phyloP scores from a whole-genome alignment of 2,329 filamentous ascomycete genomes.

The Venturiaceae sp. region DNA sequence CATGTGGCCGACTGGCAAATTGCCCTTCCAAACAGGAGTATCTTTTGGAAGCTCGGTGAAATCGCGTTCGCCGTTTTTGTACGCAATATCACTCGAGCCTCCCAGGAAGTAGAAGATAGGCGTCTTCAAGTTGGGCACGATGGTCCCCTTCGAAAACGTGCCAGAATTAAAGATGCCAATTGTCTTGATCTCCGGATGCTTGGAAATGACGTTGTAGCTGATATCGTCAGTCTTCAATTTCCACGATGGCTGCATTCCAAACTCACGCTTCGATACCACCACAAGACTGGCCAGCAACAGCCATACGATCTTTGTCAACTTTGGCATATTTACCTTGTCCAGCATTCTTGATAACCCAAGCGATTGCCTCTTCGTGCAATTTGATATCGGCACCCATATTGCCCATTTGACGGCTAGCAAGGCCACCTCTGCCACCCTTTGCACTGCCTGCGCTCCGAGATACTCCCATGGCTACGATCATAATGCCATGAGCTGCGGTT shows the following conservation, averaged over 20 bases:
- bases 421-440: neutral
- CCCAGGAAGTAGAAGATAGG: slow-evolving; percentile 8
- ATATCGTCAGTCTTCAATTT: neutral
- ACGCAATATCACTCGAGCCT: slow-evolving; percentile 4
- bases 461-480: neutral
- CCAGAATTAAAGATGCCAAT: slow-evolving; percentile 7
- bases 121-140: slow-evolving; percentile 2
- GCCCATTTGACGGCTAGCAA: neutral
- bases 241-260: neutral
- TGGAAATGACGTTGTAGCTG: neutral
- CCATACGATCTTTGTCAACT: neutral
- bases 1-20: slow-evolving; percentile 7
- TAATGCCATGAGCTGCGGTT: neutral
- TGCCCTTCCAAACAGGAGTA: slow-evolving; percentile 5
- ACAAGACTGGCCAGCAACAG: slow-evolving; percentile 6
- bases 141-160: neutral
- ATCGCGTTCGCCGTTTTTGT: slow-evolving; percentile 8
- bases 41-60: neutral
- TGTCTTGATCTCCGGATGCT: neutral
- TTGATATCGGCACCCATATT: neutral
- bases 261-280: slow-evolving; percentile 7
- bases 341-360: slow-evolving; percentile 6
- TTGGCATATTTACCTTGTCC: slow-evolving; percentile 7
- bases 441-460: neutral
- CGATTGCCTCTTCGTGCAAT: too few species aligned